Percentiles rank a stretch among this genome's conserved stretches.
These are phyloP conservation scores for Stephanodiscus minutulus DNA, from an alignment of 108 stramenopile species.

Conservation along the genomic window DNA sequence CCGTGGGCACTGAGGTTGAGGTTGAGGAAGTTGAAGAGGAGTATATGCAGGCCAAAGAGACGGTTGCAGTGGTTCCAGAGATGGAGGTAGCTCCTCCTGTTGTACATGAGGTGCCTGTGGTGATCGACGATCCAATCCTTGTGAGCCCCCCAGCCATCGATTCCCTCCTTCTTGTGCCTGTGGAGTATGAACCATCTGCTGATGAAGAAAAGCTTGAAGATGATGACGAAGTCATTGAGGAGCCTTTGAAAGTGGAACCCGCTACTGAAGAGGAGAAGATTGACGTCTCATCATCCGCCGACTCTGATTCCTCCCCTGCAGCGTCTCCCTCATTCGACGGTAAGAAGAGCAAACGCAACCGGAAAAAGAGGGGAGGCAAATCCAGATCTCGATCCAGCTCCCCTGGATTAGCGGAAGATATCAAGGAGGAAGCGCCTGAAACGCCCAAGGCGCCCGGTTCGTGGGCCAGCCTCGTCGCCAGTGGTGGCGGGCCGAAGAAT, in stretches of 20 bases:
- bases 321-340: conserved; percentile 30
- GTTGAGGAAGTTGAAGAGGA: conserved; percentile 11
- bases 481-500: conserved; percentile 43
- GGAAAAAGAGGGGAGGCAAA: conserved; percentile 43
- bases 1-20: conserved; percentile 19
- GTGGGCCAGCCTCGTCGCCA: conserved; percentile 84
- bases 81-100: conserved; percentile 11
- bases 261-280: conserved; percentile 34
- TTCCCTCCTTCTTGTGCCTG: conserved; percentile 15
- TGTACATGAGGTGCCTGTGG: conserved; percentile 7
- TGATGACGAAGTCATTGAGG: conserved; percentile 18
- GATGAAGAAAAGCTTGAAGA: conserved; percentile 38
- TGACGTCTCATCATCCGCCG: conserved; percentile 40
- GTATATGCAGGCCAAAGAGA: conserved; percentile 5
- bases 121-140: conserved; percentile 8
- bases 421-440: conserved; percentile 28
- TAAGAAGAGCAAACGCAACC: conserved; percentile 23
- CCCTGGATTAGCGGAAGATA: conserved; percentile 9
- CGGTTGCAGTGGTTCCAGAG: conserved; percentile 7
- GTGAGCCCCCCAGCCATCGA: conserved; percentile 4
- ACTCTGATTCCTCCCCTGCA: conserved; percentile 12
- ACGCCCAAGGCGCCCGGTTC: conserved; percentile 68
- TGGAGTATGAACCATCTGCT: conserved; percentile 38
- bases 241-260: conserved; percentile 30
- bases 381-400: conserved; percentile 48